Evolutionary conservation across 345 rosid species (phyloP).

Genomic region (Eutrema japonicum): DNA sequence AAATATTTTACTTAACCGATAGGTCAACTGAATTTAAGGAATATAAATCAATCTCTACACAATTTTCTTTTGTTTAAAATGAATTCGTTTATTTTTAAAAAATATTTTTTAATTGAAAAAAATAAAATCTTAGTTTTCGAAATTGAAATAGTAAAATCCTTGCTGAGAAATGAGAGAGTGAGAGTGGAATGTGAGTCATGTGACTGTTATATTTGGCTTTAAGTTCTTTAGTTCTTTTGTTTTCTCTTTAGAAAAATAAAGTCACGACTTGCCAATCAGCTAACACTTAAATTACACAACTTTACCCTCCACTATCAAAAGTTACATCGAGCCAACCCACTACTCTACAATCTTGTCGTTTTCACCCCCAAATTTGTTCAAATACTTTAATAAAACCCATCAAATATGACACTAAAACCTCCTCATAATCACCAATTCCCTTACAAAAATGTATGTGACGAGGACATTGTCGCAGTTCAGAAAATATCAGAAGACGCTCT

Average conservation of each 20-base stretch:
- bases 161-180: neutral
- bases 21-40: neutral
- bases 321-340: slow-evolving; percentile 17
- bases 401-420: neutral
- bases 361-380: slow-evolving; percentile 2
- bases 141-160: neutral
- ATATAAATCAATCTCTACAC: neutral
- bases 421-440: neutral
- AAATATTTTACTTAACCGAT: neutral
- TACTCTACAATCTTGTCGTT: slow-evolving; percentile 4
- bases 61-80: no score
- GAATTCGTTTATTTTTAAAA: no score
- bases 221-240: slow-evolving; percentile 23
- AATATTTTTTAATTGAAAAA: no score
- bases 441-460: slow-evolving; percentile 58
- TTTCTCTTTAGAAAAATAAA: slow-evolving; percentile 25
- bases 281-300: slow-evolving; percentile 24
- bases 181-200: slow-evolving; percentile 14
- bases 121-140: neutral
- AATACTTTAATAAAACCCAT: slow-evolving; percentile 25
- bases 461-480: slow-evolving; percentile 58
- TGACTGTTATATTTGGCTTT: slow-evolving; percentile 32
- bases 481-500: slow-evolving; percentile 49
- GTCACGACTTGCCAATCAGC: slow-evolving; percentile 23
- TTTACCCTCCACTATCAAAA: slow-evolving; percentile 42